A percentile compares a stretch with the other conserved stretches of the same genome.
phyloP scores from a whole-genome alignment of 2,329 filamentous ascomycete genomes.

The Hypoxylon sp. region DNA sequence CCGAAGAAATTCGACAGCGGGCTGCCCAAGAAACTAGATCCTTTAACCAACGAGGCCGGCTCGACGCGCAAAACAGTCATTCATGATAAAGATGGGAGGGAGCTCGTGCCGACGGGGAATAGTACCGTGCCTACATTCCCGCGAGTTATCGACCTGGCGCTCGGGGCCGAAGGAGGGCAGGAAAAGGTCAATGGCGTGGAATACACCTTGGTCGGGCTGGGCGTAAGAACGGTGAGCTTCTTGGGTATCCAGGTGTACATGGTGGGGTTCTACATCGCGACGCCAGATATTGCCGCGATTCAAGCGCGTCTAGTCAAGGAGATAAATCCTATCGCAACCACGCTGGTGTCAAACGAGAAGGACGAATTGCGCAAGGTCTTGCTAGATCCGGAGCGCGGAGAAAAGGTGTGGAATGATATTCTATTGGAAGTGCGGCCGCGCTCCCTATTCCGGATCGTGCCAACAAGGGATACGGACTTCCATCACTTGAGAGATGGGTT shows the following conservation, averaged over 20 bases:
- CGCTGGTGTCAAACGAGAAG: slow-evolving; percentile 86
- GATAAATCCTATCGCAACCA: slow-evolving; percentile 83
- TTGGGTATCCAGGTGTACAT: slow-evolving; percentile 94
- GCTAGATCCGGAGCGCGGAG: slow-evolving; percentile 77
- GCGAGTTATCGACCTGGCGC: slow-evolving; percentile 73
- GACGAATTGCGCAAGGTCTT: slow-evolving; percentile 78
- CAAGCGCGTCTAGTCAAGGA: slow-evolving; percentile 83
- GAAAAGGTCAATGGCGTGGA: slow-evolving; percentile 66
- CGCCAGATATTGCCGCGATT: slow-evolving; percentile 82
- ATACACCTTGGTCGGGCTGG: slow-evolving; percentile 90
- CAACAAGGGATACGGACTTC: slow-evolving; percentile 95
- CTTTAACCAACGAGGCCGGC: slow-evolving; percentile 65
- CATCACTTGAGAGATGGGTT: slow-evolving; percentile 92
- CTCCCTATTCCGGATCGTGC: slow-evolving; percentile 85
- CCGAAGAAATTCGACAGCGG: slow-evolving; percentile 65
- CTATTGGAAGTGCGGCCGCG: slow-evolving; percentile 77
- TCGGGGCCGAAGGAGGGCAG: slow-evolving; percentile 50
- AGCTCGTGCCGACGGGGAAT: slow-evolving; percentile 86
- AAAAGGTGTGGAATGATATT: slow-evolving; percentile 80
- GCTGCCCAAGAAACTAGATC: slow-evolving; percentile 57
- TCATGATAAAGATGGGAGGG: slow-evolving; percentile 77
- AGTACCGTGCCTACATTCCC: slow-evolving; percentile 85
- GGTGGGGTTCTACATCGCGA: slow-evolving; percentile 91
- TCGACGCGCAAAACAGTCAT: slow-evolving; percentile 71
- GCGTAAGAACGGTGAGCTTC: slow-evolving; percentile 91